A percentile compares a stretch with the other conserved stretches of the same genome.
These are phyloP conservation scores for Nelumbo lutea DNA, from an alignment of 164 flowering plant species.

Conservation along the genomic window DNA sequence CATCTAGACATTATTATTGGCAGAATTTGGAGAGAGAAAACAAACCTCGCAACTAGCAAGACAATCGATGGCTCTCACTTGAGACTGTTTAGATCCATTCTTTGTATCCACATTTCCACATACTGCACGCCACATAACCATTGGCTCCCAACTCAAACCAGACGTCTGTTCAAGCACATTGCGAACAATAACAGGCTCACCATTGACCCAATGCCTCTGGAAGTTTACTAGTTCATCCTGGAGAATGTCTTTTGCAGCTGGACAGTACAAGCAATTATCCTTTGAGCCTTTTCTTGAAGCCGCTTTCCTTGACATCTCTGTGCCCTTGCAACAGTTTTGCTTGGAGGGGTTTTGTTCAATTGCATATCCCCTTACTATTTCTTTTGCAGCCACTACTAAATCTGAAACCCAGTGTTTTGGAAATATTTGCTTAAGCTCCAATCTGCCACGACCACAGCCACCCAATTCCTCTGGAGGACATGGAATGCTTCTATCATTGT, in stretches of 20 bases:
- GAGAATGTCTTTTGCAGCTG: conserved; percentile 30
- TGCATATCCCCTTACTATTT: conserved; percentile 13
- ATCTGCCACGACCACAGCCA: conserved; percentile 54
- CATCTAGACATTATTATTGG: neutral
- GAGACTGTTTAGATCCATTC: conserved; percentile 33
- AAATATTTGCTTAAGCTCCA: conserved; percentile 70
- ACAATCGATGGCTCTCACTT: conserved; percentile 77
- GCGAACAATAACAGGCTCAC: conserved; percentile 82
- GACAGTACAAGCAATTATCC: conserved; percentile 65
- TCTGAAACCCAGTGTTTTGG: conserved; percentile 44
- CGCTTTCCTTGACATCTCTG: conserved; percentile 29
- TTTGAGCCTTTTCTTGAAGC: conserved; percentile 41
- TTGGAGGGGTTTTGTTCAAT: neutral
- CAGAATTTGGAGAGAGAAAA: neutral
- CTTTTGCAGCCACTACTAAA: conserved; percentile 36
- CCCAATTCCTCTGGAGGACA: conserved; percentile 68
- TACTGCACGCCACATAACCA: conserved; percentile 87
- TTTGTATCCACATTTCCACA: conserved; percentile 35
- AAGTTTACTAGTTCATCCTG: conserved; percentile 35
- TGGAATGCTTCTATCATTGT: conserved; percentile 37
- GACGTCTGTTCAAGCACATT: conserved; percentile 47
- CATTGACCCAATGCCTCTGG: conserved; percentile 59
- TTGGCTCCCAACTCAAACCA: conserved; percentile 93
- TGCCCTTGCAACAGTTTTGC: conserved; percentile 3
- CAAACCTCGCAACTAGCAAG: conserved; percentile 66